Evolutionary conservation across 169 alveolate genomes (phyloP).

Genomic region (Plasmodium fragile): DNA sequence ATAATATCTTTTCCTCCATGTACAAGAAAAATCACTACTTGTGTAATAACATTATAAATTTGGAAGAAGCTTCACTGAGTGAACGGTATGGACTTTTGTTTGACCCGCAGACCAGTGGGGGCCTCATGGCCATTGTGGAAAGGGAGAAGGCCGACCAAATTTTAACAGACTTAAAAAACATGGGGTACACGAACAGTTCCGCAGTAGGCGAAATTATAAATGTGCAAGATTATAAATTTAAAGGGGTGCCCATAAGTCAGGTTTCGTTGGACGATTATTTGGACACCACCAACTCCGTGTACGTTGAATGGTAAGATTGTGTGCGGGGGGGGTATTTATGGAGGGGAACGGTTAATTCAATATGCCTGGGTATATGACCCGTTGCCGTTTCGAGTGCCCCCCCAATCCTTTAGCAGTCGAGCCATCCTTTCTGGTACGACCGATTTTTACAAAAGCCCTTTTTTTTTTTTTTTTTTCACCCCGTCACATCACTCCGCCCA

Average conservation of each 20-base stretch:
- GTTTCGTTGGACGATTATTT: constrained; percentile 43
- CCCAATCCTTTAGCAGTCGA: not conserved
- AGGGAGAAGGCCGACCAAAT: constrained; percentile 38
- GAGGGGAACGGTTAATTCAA: not conserved
- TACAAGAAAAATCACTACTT: constrained; percentile 73
- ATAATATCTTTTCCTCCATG: constrained; percentile 75
- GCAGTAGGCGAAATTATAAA: constrained; percentile 75
- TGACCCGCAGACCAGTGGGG: constrained; percentile 78
- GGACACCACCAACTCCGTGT: constrained; percentile 52
- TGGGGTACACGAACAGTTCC: constrained; percentile 63
- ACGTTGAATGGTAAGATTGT: constrained; percentile 20
- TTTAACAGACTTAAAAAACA: constrained; percentile 44
- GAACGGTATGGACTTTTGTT: constrained; percentile 66
- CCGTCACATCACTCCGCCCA: not conserved
- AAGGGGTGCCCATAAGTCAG: constrained; percentile 19
- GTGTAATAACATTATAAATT: constrained; percentile 74
- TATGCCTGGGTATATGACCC: not conserved
- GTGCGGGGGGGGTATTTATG: not conserved
- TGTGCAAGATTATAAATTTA: constrained; percentile 56
- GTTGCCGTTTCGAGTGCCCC: not conserved
- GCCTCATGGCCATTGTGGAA: constrained; percentile 69
- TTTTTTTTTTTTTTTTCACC: not conserved
- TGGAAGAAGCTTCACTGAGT: constrained; percentile 52
- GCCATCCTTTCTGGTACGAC: not conserved
- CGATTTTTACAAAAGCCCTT: not conserved